Conservation (phyloP, 2,329 filamentous ascomycete genomes). For the Phialocephala subalpina region DNA sequence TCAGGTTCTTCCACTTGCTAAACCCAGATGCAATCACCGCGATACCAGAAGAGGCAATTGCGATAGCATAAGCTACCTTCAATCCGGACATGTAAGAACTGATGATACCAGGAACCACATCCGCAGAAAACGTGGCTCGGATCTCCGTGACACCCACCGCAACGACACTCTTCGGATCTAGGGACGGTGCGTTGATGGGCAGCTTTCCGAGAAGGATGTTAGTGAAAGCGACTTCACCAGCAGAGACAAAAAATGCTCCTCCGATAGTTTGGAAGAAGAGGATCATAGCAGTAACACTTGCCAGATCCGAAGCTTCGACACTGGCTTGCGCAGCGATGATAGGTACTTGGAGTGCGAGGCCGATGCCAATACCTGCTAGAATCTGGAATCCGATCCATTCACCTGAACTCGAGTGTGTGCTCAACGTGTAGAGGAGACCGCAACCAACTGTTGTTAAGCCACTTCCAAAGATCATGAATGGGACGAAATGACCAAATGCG, state of each 20-base stretch:
- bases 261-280: conserved; percentile 57
- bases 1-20: conserved; percentile 48
- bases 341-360: conserved; percentile 59
- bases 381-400: conserved; percentile 68
- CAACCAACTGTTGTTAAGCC: conserved; percentile 48
- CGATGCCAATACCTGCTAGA: conserved; percentile 62
- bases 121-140: conserved; percentile 54
- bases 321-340: conserved; percentile 48
- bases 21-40: conserved; percentile 47
- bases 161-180: conserved; percentile 49
- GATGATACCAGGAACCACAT: conserved; percentile 62
- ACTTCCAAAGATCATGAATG: conserved; percentile 44
- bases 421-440: conserved; percentile 64
- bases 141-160: conserved; percentile 63
- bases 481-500: conserved; percentile 46
- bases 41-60: conserved; percentile 56
- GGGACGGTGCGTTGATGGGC: conserved; percentile 45
- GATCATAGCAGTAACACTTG: conserved; percentile 56
- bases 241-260: conserved; percentile 58
- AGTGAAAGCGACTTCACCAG: conserved; percentile 55
- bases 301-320: conserved; percentile 51
- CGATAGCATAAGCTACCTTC: conserved; percentile 68
- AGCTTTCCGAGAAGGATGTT: conserved; percentile 52
- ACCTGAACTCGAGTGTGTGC: conserved; percentile 52
- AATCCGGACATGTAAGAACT: conserved; percentile 69